Percentiles rank a stretch among this genome's conserved stretches.
Evolutionary conservation across 2,329 filamentous ascomycete genomes (phyloP).

Genomic region (Cercospora janseana): DNA sequence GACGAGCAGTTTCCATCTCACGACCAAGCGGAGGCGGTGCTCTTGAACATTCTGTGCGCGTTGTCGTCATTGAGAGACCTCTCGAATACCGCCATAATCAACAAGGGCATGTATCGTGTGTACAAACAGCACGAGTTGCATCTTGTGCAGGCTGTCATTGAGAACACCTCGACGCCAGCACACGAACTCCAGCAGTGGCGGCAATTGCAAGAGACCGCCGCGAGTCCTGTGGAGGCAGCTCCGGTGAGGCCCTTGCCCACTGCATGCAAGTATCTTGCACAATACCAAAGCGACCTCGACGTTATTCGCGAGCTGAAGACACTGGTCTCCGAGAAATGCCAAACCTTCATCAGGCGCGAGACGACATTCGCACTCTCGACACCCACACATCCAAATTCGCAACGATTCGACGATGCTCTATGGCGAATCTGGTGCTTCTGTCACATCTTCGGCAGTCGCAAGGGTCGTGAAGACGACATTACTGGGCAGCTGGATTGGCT

Average conservation of each 20-base stretch:
- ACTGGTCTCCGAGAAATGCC: slow-evolving; percentile 56
- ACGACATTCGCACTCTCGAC: slow-evolving; percentile 55
- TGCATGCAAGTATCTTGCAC: slow-evolving; percentile 51
- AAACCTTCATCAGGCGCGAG: slow-evolving; percentile 56
- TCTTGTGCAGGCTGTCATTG: slow-evolving; percentile 52
- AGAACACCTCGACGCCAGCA: slow-evolving; percentile 56
- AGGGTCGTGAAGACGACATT: slow-evolving; percentile 58
- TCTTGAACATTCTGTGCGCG: slow-evolving; percentile 52
- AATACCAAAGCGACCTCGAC: slow-evolving; percentile 53
- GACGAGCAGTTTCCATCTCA: slow-evolving; percentile 6
- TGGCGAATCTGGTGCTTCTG: slow-evolving; percentile 68
- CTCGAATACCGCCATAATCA: slow-evolving; percentile 54
- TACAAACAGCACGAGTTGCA: slow-evolving; percentile 58
- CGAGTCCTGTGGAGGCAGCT: slow-evolving; percentile 35
- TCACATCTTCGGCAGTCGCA: slow-evolving; percentile 59
- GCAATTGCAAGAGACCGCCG: slow-evolving; percentile 48
- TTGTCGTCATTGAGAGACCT: slow-evolving; percentile 55
- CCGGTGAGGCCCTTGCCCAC: slow-evolving; percentile 54
- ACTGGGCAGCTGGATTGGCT: slow-evolving; percentile 63
- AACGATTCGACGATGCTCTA: slow-evolving; percentile 59
- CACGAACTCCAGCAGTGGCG: slow-evolving; percentile 62
- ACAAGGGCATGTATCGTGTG: slow-evolving; percentile 56
- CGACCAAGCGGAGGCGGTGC: slow-evolving; percentile 47
- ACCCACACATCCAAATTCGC: slow-evolving; percentile 43
- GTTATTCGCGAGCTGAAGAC: slow-evolving; percentile 56